These are phyloP conservation scores for Moniliophthora roreri DNA, from an alignment of 1,284 basidiomycete species.

Conservation along the genomic window DNA sequence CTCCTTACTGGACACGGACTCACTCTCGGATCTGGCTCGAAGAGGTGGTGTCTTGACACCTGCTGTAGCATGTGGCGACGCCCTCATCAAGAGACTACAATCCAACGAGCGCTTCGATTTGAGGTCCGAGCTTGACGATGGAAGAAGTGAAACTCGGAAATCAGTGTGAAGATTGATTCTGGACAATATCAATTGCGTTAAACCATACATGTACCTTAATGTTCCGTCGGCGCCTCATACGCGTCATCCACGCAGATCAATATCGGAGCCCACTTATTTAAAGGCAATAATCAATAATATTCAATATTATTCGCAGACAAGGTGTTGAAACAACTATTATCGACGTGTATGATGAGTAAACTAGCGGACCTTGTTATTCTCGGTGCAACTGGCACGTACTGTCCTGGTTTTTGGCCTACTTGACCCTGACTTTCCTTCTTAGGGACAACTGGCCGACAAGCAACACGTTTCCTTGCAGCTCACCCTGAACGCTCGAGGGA, in stretches of 20 bases:
- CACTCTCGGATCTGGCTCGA: conserved; percentile 54
- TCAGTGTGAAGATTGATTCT: too few species aligned
- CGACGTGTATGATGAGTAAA: too few species aligned
- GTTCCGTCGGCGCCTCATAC: too few species aligned
- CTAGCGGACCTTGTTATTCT: conserved; percentile 17
- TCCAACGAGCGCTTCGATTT: conserved; percentile 7
- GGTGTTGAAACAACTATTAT: too few species aligned
- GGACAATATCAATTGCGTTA: too few species aligned
- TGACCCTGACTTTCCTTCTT: neutral
- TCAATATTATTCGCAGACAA: too few species aligned
- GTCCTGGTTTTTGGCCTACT: neutral
- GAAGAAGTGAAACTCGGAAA: too few species aligned
- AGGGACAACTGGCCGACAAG: conserved; percentile 69
- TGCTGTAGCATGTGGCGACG: conserved; percentile 73
- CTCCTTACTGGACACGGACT: conserved; percentile 54
- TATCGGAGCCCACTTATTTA: too few species aligned
- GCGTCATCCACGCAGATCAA: too few species aligned
- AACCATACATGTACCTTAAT: too few species aligned
- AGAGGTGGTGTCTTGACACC: conserved; percentile 81
- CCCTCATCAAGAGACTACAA: conserved; percentile 60
- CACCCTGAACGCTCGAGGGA: conserved; percentile 44
- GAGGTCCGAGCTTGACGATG: too few species aligned
- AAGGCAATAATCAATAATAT: too few species aligned
- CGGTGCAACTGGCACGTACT: conserved; percentile 18
- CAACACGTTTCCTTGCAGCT: conserved; percentile 55